These are phyloP conservation scores for Gynochthodes officinalis DNA, from an alignment of 257 asterid genomes.

Conservation along the genomic window DNA sequence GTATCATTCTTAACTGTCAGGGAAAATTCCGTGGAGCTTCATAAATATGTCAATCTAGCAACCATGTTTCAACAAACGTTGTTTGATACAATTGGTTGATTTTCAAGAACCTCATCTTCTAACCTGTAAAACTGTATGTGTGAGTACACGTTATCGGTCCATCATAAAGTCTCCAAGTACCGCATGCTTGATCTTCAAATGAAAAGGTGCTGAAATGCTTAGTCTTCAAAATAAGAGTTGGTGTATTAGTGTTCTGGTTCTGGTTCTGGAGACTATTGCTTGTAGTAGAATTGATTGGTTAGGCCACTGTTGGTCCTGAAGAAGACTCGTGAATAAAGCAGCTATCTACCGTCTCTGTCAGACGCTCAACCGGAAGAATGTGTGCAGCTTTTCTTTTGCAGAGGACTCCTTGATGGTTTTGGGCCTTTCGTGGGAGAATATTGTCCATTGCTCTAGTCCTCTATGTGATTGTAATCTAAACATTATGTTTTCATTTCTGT, in stretches of 20 bases:
- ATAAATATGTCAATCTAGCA: not conserved
- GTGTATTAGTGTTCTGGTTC: not conserved
- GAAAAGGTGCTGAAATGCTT: no score
- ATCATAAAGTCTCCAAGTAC: not conserved
- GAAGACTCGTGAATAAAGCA: not conserved
- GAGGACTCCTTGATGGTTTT: no score
- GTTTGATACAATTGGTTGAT: no score
- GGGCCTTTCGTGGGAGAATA: no score
- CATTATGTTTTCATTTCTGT: no score
- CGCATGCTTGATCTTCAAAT: no score
- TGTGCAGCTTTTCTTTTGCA: no score
- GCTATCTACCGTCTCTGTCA: not conserved
- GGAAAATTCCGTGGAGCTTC: not conserved
- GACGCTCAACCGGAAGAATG: not conserved
- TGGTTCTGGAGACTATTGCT: not conserved
- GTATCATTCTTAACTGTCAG: not conserved
- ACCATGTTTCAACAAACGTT: not conserved
- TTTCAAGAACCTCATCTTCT: no score
- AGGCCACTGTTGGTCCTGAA: not conserved
- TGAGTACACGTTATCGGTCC: no score
- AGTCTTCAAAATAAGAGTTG: not conserved
- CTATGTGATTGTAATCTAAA: no score
- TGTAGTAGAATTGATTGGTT: not conserved
- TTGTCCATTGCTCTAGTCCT: no score
- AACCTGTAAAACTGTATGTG: no score